Evolutionary conservation across 352 stramenopile species (phyloP).

Genomic region (Stephanocyclus meneghinianus): DNA sequence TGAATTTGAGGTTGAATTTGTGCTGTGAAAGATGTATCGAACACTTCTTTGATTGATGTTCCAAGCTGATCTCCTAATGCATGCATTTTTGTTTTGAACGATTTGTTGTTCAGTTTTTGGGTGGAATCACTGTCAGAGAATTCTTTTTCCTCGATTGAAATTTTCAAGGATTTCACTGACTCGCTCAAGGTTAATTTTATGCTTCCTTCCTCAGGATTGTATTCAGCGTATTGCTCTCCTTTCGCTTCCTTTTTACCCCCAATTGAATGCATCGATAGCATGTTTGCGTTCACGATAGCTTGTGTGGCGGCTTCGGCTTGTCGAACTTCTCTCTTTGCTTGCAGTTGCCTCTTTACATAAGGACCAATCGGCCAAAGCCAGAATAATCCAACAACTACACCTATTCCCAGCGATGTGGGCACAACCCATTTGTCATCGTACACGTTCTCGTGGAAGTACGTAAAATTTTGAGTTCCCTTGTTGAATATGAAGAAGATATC

Average conservation of each 20-base stretch:
- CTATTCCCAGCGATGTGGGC: conserved; percentile 5
- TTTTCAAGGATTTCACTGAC: neutral
- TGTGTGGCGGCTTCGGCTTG: neutral
- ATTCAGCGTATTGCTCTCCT: neutral
- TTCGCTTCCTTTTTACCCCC: neutral
- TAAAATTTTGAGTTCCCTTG: conserved; percentile 25
- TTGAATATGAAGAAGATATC: conserved; percentile 34
- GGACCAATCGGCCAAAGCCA: conserved; percentile 26
- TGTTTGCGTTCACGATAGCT: conserved; percentile 7
- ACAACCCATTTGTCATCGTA: conserved; percentile 22
- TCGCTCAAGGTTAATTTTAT: conserved; percentile 1
- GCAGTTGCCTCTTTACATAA: neutral
- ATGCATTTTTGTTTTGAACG: conserved; percentile 3
- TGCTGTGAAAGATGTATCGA: conserved; percentile 5
- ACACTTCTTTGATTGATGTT: neutral
- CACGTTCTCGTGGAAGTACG: conserved; percentile 17
- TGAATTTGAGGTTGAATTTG: neutral
- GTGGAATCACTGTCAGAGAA: neutral
- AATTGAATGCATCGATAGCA: neutral
- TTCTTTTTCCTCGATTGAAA: too few relatives aligned
- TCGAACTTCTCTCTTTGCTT: neutral
- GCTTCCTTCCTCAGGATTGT: neutral
- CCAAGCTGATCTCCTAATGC: neutral
- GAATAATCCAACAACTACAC: conserved; percentile 7
- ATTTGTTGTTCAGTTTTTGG: conserved; percentile 1